Percentiles rank a stretch among this genome's conserved stretches.
Conservation (phyloP, 441 rosid species). For the Corymbia citriodora region DNA sequence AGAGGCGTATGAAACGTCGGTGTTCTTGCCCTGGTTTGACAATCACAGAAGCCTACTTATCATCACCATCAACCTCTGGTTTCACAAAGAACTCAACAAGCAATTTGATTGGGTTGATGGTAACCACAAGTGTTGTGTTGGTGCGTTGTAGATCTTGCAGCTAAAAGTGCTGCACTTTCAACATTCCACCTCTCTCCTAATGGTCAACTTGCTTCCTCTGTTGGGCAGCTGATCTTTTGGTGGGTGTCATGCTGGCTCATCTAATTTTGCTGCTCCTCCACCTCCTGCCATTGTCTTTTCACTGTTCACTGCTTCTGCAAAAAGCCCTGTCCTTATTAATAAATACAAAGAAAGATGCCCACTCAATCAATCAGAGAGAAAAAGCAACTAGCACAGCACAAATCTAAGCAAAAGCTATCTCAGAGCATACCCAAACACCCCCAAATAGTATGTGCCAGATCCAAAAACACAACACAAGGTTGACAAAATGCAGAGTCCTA, state of each 20-base stretch:
- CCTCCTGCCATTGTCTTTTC: neutral
- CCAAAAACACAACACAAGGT: neutral
- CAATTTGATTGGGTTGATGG: slow-evolving; percentile 76
- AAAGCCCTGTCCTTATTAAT: neutral
- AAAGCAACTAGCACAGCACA: neutral
- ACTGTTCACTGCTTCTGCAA: neutral
- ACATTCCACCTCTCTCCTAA: slow-evolving; percentile 89
- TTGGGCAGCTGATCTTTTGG: slow-evolving; percentile 21
- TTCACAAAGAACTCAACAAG: slow-evolving; percentile 82
- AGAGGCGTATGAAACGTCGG: neutral
- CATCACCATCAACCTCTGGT: slow-evolving; percentile 52
- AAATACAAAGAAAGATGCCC: neutral
- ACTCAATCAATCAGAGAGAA: neutral
- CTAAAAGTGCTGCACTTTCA: slow-evolving; percentile 89
- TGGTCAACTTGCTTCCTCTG: slow-evolving; percentile 80
- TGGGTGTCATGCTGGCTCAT: neutral
- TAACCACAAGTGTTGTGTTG: slow-evolving; percentile 50
- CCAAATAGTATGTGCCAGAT: neutral
- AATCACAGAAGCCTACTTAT: neutral
- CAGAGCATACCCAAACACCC: neutral
- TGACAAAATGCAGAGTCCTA: neutral
- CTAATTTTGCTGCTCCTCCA: neutral
- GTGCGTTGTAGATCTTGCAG: slow-evolving; percentile 32
- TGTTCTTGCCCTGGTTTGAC: neutral
- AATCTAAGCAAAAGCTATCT: neutral